Percentiles rank a stretch among this genome's conserved stretches.
Conservation (phyloP, 139 green algal genomes). For the Dunaliella primolecta region DNA sequence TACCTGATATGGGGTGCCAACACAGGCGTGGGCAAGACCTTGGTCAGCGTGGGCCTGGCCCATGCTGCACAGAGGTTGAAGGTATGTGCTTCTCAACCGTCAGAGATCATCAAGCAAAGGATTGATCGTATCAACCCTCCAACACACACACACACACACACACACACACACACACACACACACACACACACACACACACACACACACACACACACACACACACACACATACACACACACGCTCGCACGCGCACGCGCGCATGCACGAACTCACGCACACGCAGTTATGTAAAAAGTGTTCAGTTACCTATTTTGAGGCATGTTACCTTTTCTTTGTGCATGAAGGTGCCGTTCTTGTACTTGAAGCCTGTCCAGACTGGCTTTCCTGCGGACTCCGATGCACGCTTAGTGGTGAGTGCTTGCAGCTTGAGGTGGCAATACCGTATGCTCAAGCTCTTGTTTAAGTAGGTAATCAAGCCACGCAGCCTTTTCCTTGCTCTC, state of each 20-base stretch:
- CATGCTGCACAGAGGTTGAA: constrained; percentile 29
- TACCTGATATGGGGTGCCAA: constrained; percentile 89
- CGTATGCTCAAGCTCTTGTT: neutral
- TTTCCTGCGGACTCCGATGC: constrained; percentile 84
- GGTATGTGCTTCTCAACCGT: constrained; percentile 14
- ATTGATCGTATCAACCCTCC: too few species aligned
- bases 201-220: neutral
- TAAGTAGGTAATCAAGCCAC: too few species aligned
- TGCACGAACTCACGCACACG: too few species aligned
- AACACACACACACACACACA: neutral
- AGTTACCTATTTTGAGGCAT: neutral
- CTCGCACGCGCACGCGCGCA: too few species aligned
- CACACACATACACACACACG: constrained; percentile 3
- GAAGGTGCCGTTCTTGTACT: constrained; percentile 71
- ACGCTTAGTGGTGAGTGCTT: constrained; percentile 57
- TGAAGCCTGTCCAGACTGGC: constrained; percentile 97
- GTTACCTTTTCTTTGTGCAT: neutral
- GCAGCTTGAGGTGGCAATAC: neutral
- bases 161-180: neutral
- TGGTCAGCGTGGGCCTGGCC: constrained; percentile 78
- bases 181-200: neutral
- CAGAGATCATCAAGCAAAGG: neutral
- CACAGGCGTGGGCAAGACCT: constrained; percentile 93
- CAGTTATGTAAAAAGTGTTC: too few species aligned
- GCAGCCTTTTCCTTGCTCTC: too few species aligned